Base-by-base conservation (phyloP, 2,329 filamentous ascomycete genomes). In the Ophiostoma quercus region DNA sequence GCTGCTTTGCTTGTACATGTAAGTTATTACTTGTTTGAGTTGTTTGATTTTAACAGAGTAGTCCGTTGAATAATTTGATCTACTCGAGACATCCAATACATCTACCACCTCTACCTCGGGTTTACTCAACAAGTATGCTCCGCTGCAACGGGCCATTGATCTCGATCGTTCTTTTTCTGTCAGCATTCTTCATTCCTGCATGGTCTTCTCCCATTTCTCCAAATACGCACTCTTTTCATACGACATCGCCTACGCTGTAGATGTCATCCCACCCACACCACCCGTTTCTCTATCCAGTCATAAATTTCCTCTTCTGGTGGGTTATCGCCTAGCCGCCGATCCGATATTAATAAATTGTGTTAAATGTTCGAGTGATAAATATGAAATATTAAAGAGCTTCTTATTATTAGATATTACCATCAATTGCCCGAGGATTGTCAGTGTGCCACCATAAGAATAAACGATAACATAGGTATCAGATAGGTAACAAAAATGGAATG, bases 271-370 rank as follows among this genome's bases (percentile, higher is more conserved):
- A 62, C 57, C n/a, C 57, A 62, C 57, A 62, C 57, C 57, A 60
- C 25, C 57, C 51, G 22, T 25, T 57, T 57, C 51, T 57, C 51
- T 25, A 57, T 57, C n/a, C 51, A 65, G 62, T 66, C 14, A 66
- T n/a, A n/a, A 66, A 37, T 62, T 68, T 63, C 67, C 67, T 43
- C 54, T 68, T 68, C 41, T 34, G 67, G 67, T 51, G 60, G 54
- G n/a, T 34, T 47, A 32, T 47, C 39, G n/a, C 65, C 60, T 37
- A 65, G 39, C 29, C 29, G 47, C 54, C 16, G 66, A 34, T 57
- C 51, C n/a, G 22, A 4, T 57, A 25, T 57, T 57, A 16, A n/a
- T n/a, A 47, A 47, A 47, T n/a, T 7, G 16, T 47, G 16, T n/a
- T 19, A 5, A 47, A 19, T 47, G 6, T 19, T n/a, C 6, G 7